Percentiles rank a stretch among this genome's conserved stretches.
Evolutionary conservation across 2,329 filamentous ascomycete genomes (phyloP).

Genomic region (Sarocladiaceae sp.): DNA sequence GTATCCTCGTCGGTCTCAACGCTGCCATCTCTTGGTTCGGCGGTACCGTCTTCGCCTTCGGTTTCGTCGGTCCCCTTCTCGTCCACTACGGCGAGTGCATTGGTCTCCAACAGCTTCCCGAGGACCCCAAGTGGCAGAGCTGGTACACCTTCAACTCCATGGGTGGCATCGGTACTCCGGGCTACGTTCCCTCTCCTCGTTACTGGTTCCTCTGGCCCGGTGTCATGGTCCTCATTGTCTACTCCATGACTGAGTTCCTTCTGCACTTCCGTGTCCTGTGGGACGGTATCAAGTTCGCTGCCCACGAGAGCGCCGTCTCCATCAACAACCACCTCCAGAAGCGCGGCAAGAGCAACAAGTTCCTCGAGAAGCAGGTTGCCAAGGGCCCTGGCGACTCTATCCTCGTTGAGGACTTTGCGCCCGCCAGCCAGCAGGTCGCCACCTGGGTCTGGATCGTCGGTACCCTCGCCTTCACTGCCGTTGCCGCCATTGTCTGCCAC

Average conservation of each 20-base stretch:
- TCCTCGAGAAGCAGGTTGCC: constrained; percentile 29
- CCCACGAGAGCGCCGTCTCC: constrained; percentile 22
- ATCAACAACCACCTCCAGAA: constrained; percentile 25
- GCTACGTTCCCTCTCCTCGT: constrained; percentile 28
- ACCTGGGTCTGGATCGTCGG: constrained; percentile 47
- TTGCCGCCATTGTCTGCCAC: constrained; percentile 44
- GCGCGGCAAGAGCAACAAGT: constrained; percentile 24
- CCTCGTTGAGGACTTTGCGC: constrained; percentile 32
- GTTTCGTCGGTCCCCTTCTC: constrained; percentile 41
- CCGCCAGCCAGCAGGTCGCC: constrained; percentile 40
- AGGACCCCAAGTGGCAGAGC: constrained; percentile 23
- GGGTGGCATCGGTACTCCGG: constrained; percentile 19
- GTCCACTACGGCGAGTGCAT: constrained; percentile 45
- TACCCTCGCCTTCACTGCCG: constrained; percentile 39
- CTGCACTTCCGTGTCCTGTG: constrained; percentile 31
- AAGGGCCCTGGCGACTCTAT: constrained; percentile 23
- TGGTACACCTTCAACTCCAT: constrained; percentile 25
- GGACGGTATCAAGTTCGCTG: constrained; percentile 27
- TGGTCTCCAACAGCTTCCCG: constrained; percentile 28
- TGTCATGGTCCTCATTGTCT: constrained; percentile 37
- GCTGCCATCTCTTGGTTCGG: constrained; percentile 51
- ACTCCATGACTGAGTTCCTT: constrained; percentile 33
- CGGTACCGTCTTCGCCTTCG: constrained; percentile 48
- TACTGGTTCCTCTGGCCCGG: constrained; percentile 40
- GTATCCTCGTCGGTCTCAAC: constrained; percentile 46